Percentiles rank a stretch among this genome's conserved stretches.
Conservation (phyloP, 2,329 filamentous ascomycete species). For the Graphiopsis chlorocephala region DNA sequence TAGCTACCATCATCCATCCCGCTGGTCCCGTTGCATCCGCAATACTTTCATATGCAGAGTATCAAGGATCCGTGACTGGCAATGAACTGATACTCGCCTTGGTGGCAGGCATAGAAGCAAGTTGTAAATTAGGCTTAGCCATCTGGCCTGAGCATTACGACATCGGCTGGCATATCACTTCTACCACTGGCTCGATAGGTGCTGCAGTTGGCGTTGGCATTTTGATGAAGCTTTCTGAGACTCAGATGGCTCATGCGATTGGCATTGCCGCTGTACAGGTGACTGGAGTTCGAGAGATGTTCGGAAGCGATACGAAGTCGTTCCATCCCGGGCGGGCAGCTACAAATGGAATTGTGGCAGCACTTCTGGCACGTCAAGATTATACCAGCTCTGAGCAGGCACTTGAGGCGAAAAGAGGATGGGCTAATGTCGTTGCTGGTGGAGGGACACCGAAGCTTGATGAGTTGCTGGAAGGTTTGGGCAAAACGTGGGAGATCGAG, state of each 20-base stretch:
- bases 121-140: slow-evolving; percentile 52
- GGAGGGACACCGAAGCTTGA: slow-evolving; percentile 40
- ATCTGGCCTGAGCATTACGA: slow-evolving; percentile 57
- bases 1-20: slow-evolving; percentile 57
- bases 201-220: slow-evolving; percentile 53
- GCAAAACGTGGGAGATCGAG: slow-evolving; percentile 50
- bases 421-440: slow-evolving; percentile 51
- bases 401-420: slow-evolving; percentile 54
- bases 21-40: slow-evolving; percentile 52
- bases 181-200: slow-evolving; percentile 51
- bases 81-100: slow-evolving; percentile 52
- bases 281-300: slow-evolving; percentile 54
- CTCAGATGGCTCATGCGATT: slow-evolving; percentile 50
- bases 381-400: slow-evolving; percentile 49
- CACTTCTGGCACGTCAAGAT: slow-evolving; percentile 46
- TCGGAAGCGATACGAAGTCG: slow-evolving; percentile 55
- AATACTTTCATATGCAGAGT: slow-evolving; percentile 49
- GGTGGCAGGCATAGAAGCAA: slow-evolving; percentile 51
- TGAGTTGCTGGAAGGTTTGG: slow-evolving; percentile 38
- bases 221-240: slow-evolving; percentile 41
- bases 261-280: slow-evolving; percentile 55
- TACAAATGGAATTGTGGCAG: slow-evolving; percentile 51
- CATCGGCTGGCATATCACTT: slow-evolving; percentile 57
- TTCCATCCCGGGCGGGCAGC: slow-evolving; percentile 55
- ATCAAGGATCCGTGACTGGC: slow-evolving; percentile 41